A percentile compares a stretch with the other conserved stretches of the same genome.
phyloP scores from a whole-genome alignment of 768 basidiomycete species.

The Naematelia encephala region DNA sequence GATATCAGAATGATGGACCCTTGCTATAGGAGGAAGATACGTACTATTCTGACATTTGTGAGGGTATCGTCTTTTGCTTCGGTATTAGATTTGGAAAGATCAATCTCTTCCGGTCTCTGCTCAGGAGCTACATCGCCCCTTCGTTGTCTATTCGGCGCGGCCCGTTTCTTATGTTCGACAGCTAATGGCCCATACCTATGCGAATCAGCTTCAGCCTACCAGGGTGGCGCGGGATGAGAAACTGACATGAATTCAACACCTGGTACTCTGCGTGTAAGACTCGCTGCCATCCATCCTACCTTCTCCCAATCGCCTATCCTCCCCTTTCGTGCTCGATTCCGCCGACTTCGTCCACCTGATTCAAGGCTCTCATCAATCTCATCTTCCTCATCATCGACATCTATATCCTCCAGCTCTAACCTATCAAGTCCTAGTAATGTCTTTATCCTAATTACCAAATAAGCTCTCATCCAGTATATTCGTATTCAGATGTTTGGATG shows the following conservation, averaged over 20 bases:
- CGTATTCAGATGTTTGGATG: too few relatives aligned
- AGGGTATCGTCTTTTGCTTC: conserved; percentile 20
- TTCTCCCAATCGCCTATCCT: conserved; percentile 68
- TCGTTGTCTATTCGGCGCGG: conserved; percentile 63
- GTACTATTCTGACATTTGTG: conserved; percentile 10
- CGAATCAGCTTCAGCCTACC: conserved; percentile 3
- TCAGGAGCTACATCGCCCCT: conserved; percentile 64
- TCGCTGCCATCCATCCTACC: conserved; percentile 78
- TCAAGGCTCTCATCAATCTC: conserved; percentile 35
- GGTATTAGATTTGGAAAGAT: conserved; percentile 10
- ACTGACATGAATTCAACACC: conserved; percentile 84
- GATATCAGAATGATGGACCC: not conserved
- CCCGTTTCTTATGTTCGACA: conserved; percentile 76
- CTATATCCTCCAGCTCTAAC: conserved; percentile 50
- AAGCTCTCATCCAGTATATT: too few relatives aligned
- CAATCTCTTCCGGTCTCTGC: conserved; percentile 66
- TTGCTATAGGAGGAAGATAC: not conserved
- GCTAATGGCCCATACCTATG: conserved; percentile 85
- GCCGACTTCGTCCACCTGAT: conserved; percentile 51
- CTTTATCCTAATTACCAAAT: conserved; percentile 35
- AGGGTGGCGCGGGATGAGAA: not conserved
- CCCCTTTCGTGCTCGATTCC: conserved; percentile 48
- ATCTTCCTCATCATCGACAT: conserved; percentile 54
- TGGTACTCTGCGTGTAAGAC: conserved; percentile 73
- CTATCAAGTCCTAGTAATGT: conserved; percentile 27